Conservation (phyloP, 2,329 filamentous ascomycete species). For the Aurifilum marmelostoma region DNA sequence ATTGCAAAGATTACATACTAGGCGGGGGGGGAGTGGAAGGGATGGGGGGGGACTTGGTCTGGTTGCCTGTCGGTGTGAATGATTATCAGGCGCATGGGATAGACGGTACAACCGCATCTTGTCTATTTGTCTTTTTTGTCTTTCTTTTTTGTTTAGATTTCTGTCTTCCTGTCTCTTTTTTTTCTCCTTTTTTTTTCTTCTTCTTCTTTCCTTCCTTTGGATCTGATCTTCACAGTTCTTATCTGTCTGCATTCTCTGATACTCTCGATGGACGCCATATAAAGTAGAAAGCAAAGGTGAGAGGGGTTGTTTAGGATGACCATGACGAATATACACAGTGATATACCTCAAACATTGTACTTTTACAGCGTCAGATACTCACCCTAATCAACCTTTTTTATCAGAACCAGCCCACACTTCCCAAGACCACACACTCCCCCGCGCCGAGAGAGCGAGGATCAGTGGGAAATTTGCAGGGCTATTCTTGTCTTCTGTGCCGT, state of each 20-base stretch:
- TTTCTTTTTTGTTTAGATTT: neutral
- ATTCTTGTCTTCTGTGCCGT: constrained; percentile 1
- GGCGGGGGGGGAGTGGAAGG: neutral
- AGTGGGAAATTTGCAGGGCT: neutral
- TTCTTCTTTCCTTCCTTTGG: too few species aligned
- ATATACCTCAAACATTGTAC: neutral
- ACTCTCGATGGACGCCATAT: neutral
- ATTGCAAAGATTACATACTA: constrained; percentile 14
- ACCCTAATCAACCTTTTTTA: neutral
- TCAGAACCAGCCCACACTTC: neutral
- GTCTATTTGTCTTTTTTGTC: too few species aligned
- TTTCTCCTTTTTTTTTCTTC: neutral
- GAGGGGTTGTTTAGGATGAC: neutral
- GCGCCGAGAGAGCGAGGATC: neutral
- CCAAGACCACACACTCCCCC: neutral
- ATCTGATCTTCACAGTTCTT: neutral
- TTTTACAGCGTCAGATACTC: neutral
- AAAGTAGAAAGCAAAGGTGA: neutral
- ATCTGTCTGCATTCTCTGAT: neutral
- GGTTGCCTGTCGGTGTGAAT: neutral
- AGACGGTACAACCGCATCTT: neutral
- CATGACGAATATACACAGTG: neutral
- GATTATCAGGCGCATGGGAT: neutral
- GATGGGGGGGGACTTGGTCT: neutral
- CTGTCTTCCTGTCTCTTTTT: neutral